Evolutionary conservation across 192 early-diverging fungal species (phyloP).

Genomic region (Entomortierella chlamydospora): DNA sequence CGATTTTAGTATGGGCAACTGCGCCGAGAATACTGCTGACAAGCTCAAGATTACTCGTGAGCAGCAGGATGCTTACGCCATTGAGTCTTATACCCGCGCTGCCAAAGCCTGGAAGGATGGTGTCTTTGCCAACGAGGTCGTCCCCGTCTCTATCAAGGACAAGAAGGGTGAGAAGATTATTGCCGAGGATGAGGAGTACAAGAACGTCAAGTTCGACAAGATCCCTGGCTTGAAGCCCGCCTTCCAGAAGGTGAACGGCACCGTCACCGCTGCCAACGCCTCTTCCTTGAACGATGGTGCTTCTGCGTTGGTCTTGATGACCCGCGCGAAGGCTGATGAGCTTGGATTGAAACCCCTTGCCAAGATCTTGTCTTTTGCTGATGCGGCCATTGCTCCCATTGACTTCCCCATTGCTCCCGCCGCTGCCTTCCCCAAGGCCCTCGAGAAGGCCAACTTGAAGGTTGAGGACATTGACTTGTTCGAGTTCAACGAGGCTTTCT

Average conservation of each 20-base stretch:
- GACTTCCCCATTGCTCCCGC: constrained; percentile 97
- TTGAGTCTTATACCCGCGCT: constrained; percentile 87
- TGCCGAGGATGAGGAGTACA: constrained; percentile 93
- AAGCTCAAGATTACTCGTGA: constrained; percentile 90
- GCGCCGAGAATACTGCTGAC: constrained; percentile 88
- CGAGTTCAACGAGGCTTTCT: constrained; percentile 99
- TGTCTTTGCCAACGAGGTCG: constrained; percentile 84
- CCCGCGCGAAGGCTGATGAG: constrained; percentile 76
- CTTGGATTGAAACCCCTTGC: constrained; percentile 90
- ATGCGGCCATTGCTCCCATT: constrained; percentile 90
- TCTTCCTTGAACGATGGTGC: constrained; percentile 97
- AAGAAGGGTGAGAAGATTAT: constrained; percentile 86
- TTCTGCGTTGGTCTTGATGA: constrained; percentile 89
- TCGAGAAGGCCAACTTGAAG: constrained; percentile 85
- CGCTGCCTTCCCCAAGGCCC: constrained; percentile 91
- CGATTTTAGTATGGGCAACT: constrained; percentile 65
- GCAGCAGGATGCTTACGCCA: constrained; percentile 89
- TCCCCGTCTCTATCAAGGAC: constrained; percentile 85
- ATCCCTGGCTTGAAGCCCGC: constrained; percentile 77
- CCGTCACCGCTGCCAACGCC: constrained; percentile 96
- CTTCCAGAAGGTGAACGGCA: constrained; percentile 86
- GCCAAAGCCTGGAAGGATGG: constrained; percentile 90
- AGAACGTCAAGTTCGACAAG: constrained; percentile 94
- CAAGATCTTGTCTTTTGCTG: constrained; percentile 86
- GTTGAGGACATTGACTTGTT: constrained; percentile 91